Evolutionary conservation across 768 basidiomycete genomes (phyloP).

Genomic region (Auricularia auricula-judae): DNA sequence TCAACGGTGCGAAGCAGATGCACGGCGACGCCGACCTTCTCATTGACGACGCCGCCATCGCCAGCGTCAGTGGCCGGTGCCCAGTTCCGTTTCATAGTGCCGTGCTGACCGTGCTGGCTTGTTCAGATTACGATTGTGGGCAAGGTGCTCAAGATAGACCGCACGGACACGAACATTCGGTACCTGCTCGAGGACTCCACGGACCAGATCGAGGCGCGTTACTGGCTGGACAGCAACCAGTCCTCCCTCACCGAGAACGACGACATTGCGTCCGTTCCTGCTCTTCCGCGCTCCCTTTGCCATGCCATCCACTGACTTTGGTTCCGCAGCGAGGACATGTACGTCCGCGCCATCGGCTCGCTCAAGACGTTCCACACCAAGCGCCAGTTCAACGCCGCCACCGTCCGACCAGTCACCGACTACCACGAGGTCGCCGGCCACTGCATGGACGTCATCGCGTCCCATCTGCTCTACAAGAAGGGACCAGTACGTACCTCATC

Average conservation of each 20-base stretch:
- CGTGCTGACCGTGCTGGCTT: background rate
- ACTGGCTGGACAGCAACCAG: background rate
- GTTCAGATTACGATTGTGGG: background rate
- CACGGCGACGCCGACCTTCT: background rate
- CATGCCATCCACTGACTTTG: background rate
- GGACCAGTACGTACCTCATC: background rate
- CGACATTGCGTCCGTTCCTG: background rate
- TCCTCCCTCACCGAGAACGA: background rate
- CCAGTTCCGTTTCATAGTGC: background rate
- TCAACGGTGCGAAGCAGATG: background rate
- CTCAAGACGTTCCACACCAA: slow-evolving; percentile 76
- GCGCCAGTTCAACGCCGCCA: slow-evolving; percentile 68
- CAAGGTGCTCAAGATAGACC: background rate
- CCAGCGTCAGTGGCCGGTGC: background rate
- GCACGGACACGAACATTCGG: background rate
- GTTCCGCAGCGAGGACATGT: slow-evolving; percentile 50
- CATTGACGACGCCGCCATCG: background rate
- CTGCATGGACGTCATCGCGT: slow-evolving; percentile 51
- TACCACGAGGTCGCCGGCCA: slow-evolving; percentile 77
- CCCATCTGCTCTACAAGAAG: background rate
- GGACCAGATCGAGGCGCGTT: background rate
- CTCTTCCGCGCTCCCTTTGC: background rate
- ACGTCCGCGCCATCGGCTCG: slow-evolving; percentile 70
- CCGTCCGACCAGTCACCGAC: slow-evolving; percentile 60
- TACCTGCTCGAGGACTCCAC: background rate